These are phyloP conservation scores for Pneumocystis carinii DNA, from an alignment of 1,139 yeast species.

Conservation along the genomic window DNA sequence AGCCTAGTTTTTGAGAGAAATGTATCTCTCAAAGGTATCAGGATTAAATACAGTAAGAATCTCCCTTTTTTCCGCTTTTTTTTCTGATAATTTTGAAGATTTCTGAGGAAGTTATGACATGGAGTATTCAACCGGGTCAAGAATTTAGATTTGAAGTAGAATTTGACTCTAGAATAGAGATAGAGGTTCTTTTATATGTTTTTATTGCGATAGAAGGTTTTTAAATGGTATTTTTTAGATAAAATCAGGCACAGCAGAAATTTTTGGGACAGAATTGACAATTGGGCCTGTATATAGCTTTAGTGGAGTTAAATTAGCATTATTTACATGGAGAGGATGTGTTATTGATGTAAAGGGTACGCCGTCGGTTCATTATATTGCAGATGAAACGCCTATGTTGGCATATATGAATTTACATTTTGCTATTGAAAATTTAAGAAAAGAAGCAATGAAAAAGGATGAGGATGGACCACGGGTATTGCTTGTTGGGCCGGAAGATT, in stretches of 20 bases:
- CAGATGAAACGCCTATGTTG: slow-evolving; percentile 56
- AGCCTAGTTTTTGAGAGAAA: neutral
- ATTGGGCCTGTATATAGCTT: slow-evolving; percentile 47
- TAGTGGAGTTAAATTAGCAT: slow-evolving; percentile 42
- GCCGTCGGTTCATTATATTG: slow-evolving; percentile 42
- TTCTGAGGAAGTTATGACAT: neutral
- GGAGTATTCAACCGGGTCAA: slow-evolving; percentile 1
- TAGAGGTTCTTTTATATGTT: slow-evolving; percentile 29
- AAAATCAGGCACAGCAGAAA: slow-evolving; percentile 60
- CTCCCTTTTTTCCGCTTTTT: neutral
- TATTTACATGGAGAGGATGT: slow-evolving; percentile 46
- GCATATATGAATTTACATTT: slow-evolving; percentile 58
- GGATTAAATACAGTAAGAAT: neutral
- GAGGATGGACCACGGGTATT: slow-evolving; percentile 43
- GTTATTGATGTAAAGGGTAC: slow-evolving; percentile 33
- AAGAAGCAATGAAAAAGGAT: slow-evolving; percentile 14
- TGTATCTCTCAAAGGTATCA: neutral
- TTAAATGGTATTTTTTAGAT: slow-evolving; percentile 1
- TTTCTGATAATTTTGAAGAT: neutral
- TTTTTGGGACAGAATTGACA: slow-evolving; percentile 86
- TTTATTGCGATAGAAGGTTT: neutral
- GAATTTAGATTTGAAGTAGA: slow-evolving; percentile 84
- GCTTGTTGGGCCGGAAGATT: slow-evolving; percentile 52
- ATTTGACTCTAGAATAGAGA: slow-evolving; percentile 38
- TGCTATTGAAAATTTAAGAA: slow-evolving; percentile 53